Base-by-base conservation (phyloP, 768 basidiomycete species). In the Rhodotorula babjevae region DNA sequence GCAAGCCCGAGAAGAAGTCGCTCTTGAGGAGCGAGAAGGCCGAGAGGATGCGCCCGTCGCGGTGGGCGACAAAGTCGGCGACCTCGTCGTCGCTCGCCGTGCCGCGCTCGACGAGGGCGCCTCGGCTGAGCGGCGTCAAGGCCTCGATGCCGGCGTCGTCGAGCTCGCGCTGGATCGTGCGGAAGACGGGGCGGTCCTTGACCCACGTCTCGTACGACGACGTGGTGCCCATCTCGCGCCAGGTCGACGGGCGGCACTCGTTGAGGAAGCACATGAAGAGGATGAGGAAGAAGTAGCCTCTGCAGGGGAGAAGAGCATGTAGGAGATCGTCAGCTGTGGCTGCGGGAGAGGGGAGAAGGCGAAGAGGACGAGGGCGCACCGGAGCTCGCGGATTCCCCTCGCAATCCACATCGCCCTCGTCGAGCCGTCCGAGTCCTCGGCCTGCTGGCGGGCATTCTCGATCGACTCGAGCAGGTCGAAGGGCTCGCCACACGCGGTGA, bases 1-100 rank as follows among this genome's bases (percentile, higher is more conserved):
- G 96, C 46, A 98, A 79, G 5, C 81, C 74, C 31, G 87, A 87
- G 85, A 94, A 94, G 84, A 93, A 92, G 79, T 94, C 92, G 78
- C 90, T 92, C 29, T 99, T 99, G 78, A 98, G 83, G 76, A 98
- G 96, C 1, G 93, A 92, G 10, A 88, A 91, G 3, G 92, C 90
- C 21, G 92, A 95, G 0, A 98, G 82, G 69, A 98, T 90, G 72
- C 85, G 86, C 16, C 96, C 96, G 16, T 87, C 85, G 53, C 96
- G 87, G 76, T 89, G 90, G 50, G 87, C 84, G 46, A 99, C 94
- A 8, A 95, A 86, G 72, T 89, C 86, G 15, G 88, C 87, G 47
- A 93, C 93, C 82, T 98, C 96, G 76, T 98, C 96, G 80, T 58
- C 88, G n/a, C 46, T 52, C 8, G 76, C 76, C 7, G 66, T 78